These are phyloP conservation scores for Triangularia setosa DNA, from an alignment of 2,329 filamentous ascomycete species.

Conservation along the genomic window DNA sequence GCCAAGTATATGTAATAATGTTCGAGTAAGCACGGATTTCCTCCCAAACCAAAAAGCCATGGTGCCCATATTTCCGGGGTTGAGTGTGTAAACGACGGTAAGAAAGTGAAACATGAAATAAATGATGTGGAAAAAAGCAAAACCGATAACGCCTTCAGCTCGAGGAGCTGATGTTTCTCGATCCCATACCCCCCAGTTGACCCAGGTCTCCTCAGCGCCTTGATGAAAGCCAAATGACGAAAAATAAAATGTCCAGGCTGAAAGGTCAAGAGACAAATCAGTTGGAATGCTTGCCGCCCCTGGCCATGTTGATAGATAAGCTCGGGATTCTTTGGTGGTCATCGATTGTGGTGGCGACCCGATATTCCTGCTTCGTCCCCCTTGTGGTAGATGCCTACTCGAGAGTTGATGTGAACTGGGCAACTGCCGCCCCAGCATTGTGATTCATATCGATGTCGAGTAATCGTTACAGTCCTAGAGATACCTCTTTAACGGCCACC, in stretches of 20 bases:
- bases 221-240: not conserved
- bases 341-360: not conserved
- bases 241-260: not conserved
- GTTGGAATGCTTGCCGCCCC: not conserved
- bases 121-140: not conserved
- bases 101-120: not conserved
- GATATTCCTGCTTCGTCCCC: not conserved
- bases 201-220: not conserved
- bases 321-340: not conserved
- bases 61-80: not conserved
- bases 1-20: not conserved
- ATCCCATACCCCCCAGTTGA: not conserved
- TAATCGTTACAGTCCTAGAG: not conserved
- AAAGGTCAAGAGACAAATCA: not conserved
- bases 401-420: not conserved
- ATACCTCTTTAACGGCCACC: slow-evolving; percentile 24
- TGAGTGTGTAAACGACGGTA: slow-evolving; percentile 4
- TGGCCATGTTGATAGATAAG: not conserved
- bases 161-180: not conserved
- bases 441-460: not conserved
- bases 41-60: not conserved
- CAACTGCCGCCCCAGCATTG: not conserved
- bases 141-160: not conserved
- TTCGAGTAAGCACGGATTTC: not conserved
- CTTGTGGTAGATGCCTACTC: not conserved